Conservation (phyloP, 805 yeast genomes). For the Grigorovia yakushimaensis region DNA sequence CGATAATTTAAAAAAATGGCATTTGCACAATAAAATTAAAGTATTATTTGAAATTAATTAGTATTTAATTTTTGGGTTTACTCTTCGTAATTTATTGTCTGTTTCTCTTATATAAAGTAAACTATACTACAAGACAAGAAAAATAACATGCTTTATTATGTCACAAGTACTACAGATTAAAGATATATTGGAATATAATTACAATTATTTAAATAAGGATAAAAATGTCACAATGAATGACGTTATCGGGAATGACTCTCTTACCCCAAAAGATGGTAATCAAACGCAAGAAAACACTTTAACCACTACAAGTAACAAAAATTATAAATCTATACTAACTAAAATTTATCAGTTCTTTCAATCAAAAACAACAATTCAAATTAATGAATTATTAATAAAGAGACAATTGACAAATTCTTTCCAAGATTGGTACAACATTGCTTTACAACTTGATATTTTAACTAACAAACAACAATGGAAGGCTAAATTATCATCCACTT, state of each 20-base stretch:
- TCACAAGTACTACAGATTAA: neutral
- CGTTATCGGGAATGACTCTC: too few relatives aligned
- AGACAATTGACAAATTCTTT: constrained; percentile 42
- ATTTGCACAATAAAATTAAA: too few relatives aligned
- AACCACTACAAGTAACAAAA: neutral
- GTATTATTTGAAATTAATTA: too few relatives aligned
- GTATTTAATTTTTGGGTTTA: too few relatives aligned
- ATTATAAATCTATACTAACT: neutral
- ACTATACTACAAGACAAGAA: too few relatives aligned
- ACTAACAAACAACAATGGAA: constrained; percentile 68
- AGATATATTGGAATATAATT: neutral
- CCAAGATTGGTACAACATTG: constrained; percentile 56
- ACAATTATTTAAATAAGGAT: neutral
- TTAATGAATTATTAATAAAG: constrained; percentile 22
- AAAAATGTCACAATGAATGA: neutral
- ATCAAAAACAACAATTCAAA: neutral
- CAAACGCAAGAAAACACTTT: neutral
- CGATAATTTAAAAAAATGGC: too few relatives aligned
- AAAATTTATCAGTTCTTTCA: neutral
- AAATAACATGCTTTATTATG: neutral
- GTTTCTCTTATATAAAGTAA: too few relatives aligned
- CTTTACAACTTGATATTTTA: constrained; percentile 55
- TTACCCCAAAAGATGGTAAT: too few relatives aligned
- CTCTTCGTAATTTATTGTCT: too few relatives aligned
- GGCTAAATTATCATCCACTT: constrained; percentile 40